Percentiles rank a stretch among this genome's conserved stretches.
phyloP scores from a whole-genome alignment of 2,329 filamentous ascomycete species.

The Talaromyces sp. region DNA sequence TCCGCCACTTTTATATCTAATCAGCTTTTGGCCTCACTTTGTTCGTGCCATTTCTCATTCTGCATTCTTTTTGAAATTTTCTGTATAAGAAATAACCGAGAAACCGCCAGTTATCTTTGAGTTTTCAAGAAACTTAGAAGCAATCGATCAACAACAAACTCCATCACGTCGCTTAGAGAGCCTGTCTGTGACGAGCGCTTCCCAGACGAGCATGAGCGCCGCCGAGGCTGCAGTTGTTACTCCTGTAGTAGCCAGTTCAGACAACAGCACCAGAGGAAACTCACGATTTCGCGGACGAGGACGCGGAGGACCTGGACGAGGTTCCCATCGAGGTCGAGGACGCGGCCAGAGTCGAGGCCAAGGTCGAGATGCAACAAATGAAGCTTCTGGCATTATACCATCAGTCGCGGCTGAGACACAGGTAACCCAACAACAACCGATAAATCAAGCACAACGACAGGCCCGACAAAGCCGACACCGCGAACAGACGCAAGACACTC shows the following conservation, averaged over 20 bases:
- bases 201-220: slow-evolving; percentile 9
- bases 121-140: background rate
- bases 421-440: background rate
- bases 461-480: background rate
- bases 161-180: background rate
- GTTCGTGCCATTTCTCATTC: background rate
- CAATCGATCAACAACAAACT: background rate
- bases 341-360: slow-evolving; percentile 7
- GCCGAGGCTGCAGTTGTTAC: background rate
- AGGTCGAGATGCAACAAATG: slow-evolving; percentile 4
- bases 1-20: slow-evolving; percentile 7
- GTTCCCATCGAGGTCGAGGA: slow-evolving; percentile 5
- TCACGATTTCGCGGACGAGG: slow-evolving; percentile 12
- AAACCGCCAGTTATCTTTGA: background rate
- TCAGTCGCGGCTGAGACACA: background rate
- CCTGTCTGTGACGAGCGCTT: background rate
- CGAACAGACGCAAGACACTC: slow-evolving; percentile 3
- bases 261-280: slow-evolving; percentile 11
- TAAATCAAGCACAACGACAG: background rate
- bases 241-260: background rate
- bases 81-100: background rate
- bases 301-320: slow-evolving; percentile 22
- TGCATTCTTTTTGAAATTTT: background rate
- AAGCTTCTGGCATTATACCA: background rate
- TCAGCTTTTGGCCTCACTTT: background rate